A percentile compares a stretch with the other conserved stretches of the same genome.
phyloP scores from a whole-genome alignment of 75 land plant species.

The Chamaecyparis obtusa region DNA sequence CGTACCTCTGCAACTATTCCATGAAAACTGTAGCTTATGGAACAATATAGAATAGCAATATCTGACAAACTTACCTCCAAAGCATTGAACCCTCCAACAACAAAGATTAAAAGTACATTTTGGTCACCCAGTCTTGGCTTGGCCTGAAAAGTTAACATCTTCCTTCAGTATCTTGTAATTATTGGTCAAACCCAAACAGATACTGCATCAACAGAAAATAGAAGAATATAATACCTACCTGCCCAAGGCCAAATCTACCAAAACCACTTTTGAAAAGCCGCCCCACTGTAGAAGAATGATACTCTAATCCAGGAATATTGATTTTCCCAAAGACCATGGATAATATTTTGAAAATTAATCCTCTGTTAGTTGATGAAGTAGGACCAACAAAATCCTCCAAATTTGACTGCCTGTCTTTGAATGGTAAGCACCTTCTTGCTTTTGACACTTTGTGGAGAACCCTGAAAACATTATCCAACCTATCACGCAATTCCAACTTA shows the following conservation, averaged over 20 bases:
- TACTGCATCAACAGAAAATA: slow-evolving; percentile 6
- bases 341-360: slow-evolving; percentile 65
- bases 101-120: slow-evolving; percentile 74
- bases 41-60: not conserved
- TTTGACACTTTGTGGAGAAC: slow-evolving; percentile 68
- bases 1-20: not conserved
- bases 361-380: slow-evolving; percentile 38
- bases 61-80: slow-evolving; percentile 60
- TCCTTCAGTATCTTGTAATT: not conserved
- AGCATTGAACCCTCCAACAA: slow-evolving; percentile 88
- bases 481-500: slow-evolving; percentile 79
- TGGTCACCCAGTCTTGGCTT: slow-evolving; percentile 85
- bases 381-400: slow-evolving; percentile 16
- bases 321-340: slow-evolving; percentile 48
- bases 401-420: slow-evolving; percentile 29
- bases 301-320: slow-evolving; percentile 83
- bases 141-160: slow-evolving; percentile 51
- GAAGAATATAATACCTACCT: slow-evolving; percentile 36
- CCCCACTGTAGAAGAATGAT: slow-evolving; percentile 88
- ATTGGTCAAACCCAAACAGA: not conserved
- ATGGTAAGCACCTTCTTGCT: slow-evolving; percentile 43
- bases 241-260: slow-evolving; percentile 95
- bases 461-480: slow-evolving; percentile 73
- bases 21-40: not conserved
- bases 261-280: slow-evolving; percentile 93